A percentile compares a stretch with the other conserved stretches of the same genome.
These are phyloP conservation scores for Coemansia sp. DNA, from an alignment of 371 early-diverging fungal species.

Conservation along the genomic window DNA sequence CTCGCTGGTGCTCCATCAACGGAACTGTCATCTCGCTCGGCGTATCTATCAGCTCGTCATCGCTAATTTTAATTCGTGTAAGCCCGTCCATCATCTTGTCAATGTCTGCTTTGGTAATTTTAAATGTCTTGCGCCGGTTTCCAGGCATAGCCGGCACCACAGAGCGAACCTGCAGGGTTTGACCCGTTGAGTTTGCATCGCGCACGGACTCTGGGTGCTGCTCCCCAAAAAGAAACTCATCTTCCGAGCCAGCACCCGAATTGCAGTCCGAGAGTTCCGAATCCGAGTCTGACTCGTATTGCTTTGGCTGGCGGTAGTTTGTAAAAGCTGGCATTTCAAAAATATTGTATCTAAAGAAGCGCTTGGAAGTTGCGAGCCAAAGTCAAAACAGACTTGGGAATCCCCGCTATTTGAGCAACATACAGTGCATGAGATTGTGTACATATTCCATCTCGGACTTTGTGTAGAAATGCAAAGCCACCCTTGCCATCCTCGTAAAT, in stretches of 20 bases:
- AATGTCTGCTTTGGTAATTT: neutral
- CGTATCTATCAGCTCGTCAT: conserved; percentile 49
- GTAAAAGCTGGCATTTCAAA: neutral
- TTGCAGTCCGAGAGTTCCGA: neutral
- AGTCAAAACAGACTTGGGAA: conserved; percentile 47
- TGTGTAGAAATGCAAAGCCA: conserved; percentile 61
- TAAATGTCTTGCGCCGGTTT: neutral
- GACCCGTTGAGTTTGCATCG: no score
- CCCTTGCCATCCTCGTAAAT: conserved; percentile 54
- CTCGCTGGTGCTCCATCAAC: conserved; percentile 64
- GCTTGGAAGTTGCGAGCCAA: conserved; percentile 34
- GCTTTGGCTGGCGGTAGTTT: neutral
- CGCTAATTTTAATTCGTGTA: neutral
- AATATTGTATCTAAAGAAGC: neutral
- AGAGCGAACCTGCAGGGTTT: neutral
- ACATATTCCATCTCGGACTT: conserved; percentile 63
- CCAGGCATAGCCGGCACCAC: neutral
- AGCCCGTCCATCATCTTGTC: conserved; percentile 6
- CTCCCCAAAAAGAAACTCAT: no score
- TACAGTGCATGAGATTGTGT: conserved; percentile 66
- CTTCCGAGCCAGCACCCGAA: no score
- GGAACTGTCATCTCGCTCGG: conserved; percentile 19
- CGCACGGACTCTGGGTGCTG: no score
- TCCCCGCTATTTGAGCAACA: conserved; percentile 69
- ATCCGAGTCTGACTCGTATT: conserved; percentile 1